phyloP scores from a whole-genome alignment of 1,284 basidiomycete genomes.

The Irpex rosettiformis region DNA sequence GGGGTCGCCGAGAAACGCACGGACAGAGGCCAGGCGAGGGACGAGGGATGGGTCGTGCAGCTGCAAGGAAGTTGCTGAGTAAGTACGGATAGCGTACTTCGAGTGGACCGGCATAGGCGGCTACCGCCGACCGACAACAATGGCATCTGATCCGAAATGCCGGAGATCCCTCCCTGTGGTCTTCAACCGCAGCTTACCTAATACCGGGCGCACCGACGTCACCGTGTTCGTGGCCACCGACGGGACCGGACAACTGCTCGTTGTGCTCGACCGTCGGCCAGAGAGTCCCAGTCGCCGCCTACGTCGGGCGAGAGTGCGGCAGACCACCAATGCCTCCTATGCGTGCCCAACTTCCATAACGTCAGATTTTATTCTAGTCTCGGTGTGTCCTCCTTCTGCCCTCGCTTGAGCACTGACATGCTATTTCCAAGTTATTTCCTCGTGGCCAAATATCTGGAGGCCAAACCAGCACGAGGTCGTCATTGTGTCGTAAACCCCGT shows the following conservation, averaged over 20 bases:
- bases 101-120: neutral
- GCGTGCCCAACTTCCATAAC: neutral
- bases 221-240: neutral
- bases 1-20: neutral
- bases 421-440: neutral
- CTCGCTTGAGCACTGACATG: neutral
- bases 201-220: neutral
- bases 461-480: neutral
- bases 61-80: constrained; percentile 8
- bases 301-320: neutral
- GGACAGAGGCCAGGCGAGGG: neutral
- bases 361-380: neutral
- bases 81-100: neutral
- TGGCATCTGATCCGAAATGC: neutral
- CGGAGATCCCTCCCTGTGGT: neutral
- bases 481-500: neutral
- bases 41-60: constrained; percentile 6
- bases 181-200: neutral
- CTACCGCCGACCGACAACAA: neutral
- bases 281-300: neutral
- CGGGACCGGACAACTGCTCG: neutral
- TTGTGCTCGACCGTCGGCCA: neutral
- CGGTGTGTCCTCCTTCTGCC: neutral
- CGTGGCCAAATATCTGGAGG: neutral
- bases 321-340: neutral